These are phyloP conservation scores for Penicillium mononematosum DNA, from an alignment of 495 filamentous ascomycete species.

Conservation along the genomic window DNA sequence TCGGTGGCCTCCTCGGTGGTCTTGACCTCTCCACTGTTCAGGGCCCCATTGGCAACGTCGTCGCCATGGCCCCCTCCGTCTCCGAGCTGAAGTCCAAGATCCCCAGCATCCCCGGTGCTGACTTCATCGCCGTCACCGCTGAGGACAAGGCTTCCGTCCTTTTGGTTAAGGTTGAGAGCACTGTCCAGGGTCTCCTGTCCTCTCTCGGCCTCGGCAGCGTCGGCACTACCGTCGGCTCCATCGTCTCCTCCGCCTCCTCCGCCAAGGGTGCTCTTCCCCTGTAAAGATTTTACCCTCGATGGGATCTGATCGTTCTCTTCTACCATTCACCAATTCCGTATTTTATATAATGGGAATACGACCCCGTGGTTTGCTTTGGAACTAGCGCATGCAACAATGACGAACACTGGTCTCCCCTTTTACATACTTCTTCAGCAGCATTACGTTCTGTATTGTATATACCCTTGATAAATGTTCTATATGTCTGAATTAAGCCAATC, in stretches of 20 bases:
- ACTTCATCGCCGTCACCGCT: slow-evolving; percentile 23
- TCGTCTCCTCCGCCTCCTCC: slow-evolving; percentile 15
- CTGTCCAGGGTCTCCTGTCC: slow-evolving; percentile 20
- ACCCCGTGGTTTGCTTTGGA: slow-evolving; percentile 9
- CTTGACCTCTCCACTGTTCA: slow-evolving; percentile 19
- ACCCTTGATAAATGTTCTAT: slow-evolving; percentile 9
- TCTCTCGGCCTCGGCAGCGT: slow-evolving; percentile 25
- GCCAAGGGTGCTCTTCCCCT: slow-evolving; percentile 2
- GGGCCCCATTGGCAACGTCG: slow-evolving; percentile 22
- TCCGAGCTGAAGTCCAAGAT: slow-evolving; percentile 15
- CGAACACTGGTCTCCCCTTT: slow-evolving; percentile 24
- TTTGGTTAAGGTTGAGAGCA: slow-evolving; percentile 25
- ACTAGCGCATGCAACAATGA: slow-evolving; percentile 18
- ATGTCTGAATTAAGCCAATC: neutral
- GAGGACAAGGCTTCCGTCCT: slow-evolving; percentile 21
- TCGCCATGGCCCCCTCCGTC: slow-evolving; percentile 15
- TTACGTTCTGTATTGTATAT: slow-evolving; percentile 25
- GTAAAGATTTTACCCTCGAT: slow-evolving; percentile 23
- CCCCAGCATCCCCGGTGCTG: slow-evolving; percentile 13
- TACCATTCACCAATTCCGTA: slow-evolving; percentile 18
- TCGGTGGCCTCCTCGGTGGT: slow-evolving; percentile 14
- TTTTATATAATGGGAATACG: slow-evolving; percentile 15
- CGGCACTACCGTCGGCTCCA: slow-evolving; percentile 17
- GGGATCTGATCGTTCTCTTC: slow-evolving; percentile 24
- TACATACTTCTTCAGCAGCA: slow-evolving; percentile 6